Evolutionary conservation across 768 basidiomycete genomes (phyloP).

Genomic region (Cystofilobasidium bisporidii): DNA sequence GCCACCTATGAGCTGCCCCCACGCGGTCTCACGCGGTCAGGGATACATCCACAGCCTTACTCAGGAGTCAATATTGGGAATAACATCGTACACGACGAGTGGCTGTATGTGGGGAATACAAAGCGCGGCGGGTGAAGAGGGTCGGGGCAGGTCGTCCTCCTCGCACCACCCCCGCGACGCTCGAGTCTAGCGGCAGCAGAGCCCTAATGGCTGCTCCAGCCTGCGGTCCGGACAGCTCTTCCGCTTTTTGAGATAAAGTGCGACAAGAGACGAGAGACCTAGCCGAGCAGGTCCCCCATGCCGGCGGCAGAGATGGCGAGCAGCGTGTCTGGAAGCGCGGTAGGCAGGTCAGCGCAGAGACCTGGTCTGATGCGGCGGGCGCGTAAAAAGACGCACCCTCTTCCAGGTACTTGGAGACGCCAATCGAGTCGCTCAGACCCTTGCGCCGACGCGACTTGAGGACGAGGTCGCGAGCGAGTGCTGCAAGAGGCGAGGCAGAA

Average conservation of each 20-base stretch:
- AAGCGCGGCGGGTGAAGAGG: too few relatives aligned
- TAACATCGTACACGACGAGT: too few relatives aligned
- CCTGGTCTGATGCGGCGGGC: not conserved
- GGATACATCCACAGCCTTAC: too few relatives aligned
- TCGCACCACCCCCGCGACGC: too few relatives aligned
- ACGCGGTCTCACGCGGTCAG: too few relatives aligned
- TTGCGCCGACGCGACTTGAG: constrained; percentile 93
- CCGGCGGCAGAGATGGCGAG: constrained; percentile 82
- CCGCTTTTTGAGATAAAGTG: not conserved
- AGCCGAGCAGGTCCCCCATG: constrained; percentile 81
- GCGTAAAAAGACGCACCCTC: constrained; percentile 46
- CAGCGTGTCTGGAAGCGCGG: constrained; percentile 48
- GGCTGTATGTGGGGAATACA: not conserved
- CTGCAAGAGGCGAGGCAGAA: not conserved
- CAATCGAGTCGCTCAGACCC: constrained; percentile 91
- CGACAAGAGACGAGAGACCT: constrained; percentile 17
- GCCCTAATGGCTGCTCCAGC: too few relatives aligned
- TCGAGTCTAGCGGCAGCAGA: too few relatives aligned
- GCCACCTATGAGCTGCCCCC: too few relatives aligned
- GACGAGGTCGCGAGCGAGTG: constrained; percentile 52
- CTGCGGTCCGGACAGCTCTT: too few relatives aligned
- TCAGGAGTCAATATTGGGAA: too few relatives aligned
- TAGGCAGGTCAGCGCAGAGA: constrained; percentile 45
- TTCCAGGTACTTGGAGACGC: constrained; percentile 92
- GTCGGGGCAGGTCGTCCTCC: too few relatives aligned